Evolutionary conservation across 2,329 filamentous ascomycete species (phyloP).

Genomic region (Alternaria postmessia): DNA sequence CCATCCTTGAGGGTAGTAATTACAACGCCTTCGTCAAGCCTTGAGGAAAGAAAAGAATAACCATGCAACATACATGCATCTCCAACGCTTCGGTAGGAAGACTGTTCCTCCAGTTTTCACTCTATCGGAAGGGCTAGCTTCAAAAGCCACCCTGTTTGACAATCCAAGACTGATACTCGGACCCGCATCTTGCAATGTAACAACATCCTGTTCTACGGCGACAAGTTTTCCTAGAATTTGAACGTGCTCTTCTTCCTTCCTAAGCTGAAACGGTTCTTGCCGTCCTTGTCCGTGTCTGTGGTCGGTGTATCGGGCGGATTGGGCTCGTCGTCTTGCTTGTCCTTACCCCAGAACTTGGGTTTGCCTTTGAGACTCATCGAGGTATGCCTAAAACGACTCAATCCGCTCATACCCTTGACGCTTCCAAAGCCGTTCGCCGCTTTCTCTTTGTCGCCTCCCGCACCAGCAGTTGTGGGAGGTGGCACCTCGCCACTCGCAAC

Average conservation of each 20-base stretch:
- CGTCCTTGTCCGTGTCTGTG: conserved; percentile 64
- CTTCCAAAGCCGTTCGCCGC: conserved; percentile 51
- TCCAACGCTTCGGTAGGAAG: neutral
- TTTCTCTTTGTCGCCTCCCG: conserved; percentile 15
- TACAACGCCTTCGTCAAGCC: neutral
- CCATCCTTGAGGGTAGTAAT: neutral
- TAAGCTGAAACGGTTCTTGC: conserved; percentile 73
- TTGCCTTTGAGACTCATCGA: conserved; percentile 83
- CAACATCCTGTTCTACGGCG: neutral
- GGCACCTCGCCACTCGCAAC: conserved; percentile 21
- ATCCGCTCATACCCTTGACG: conserved; percentile 45
- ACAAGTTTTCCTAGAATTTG: conserved; percentile 27
- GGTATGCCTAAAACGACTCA: conserved; percentile 73
- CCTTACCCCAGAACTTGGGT: conserved; percentile 69
- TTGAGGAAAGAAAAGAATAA: neutral
- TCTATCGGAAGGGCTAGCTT: neutral
- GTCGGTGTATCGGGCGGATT: conserved; percentile 31
- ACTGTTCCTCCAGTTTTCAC: neutral
- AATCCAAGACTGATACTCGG: neutral
- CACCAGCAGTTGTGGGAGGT: conserved; percentile 1
- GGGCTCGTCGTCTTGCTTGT: conserved; percentile 28
- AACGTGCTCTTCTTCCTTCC: conserved; percentile 76
- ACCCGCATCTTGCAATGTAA: neutral
- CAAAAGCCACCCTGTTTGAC: neutral
- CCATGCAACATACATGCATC: neutral